Evolutionary conservation across 23 red algal species (phyloP).

Genomic region (Gracilaria gracilis): DNA sequence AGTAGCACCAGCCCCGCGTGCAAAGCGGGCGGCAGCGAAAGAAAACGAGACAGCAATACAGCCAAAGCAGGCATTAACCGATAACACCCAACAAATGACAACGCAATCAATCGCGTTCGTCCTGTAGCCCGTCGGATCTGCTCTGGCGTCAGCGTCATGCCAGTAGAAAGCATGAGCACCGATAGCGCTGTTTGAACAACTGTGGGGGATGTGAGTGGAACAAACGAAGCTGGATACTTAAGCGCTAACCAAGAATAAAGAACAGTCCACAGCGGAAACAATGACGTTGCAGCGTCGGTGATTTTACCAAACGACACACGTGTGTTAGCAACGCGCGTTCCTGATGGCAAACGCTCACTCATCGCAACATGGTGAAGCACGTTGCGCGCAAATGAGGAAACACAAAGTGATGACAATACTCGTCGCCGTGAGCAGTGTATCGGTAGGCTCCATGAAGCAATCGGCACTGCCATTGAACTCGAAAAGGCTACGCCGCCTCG

Average conservation of each 20-base stretch:
- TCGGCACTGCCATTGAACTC: background rate
- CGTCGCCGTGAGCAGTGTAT: background rate
- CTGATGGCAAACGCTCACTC: background rate
- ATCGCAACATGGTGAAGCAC: background rate
- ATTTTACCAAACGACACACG: slow-evolving; percentile 6
- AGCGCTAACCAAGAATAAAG: slow-evolving; percentile 6
- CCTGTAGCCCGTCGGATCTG: slow-evolving; percentile 49
- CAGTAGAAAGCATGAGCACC: slow-evolving; percentile 74
- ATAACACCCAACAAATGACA: slow-evolving; percentile 74
- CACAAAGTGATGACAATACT: background rate
- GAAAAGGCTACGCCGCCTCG: background rate
- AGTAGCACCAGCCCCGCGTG: slow-evolving; percentile 73
- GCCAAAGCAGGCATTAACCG: slow-evolving; percentile 69
- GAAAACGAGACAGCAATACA: slow-evolving; percentile 19
- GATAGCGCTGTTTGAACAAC: slow-evolving; percentile 46
- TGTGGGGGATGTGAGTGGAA: background rate
- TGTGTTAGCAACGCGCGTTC: background rate
- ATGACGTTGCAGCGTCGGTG: background rate
- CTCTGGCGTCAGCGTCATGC: slow-evolving; percentile 56
- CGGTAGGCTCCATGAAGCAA: background rate
- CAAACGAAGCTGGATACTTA: background rate
- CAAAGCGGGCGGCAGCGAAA: slow-evolving; percentile 22
- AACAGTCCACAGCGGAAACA: slow-evolving; percentile 22
- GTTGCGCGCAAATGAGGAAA: background rate
- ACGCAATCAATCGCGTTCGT: slow-evolving; percentile 35